Conservation (phyloP, 305 asterid species). For the Fraxinus paxiana region DNA sequence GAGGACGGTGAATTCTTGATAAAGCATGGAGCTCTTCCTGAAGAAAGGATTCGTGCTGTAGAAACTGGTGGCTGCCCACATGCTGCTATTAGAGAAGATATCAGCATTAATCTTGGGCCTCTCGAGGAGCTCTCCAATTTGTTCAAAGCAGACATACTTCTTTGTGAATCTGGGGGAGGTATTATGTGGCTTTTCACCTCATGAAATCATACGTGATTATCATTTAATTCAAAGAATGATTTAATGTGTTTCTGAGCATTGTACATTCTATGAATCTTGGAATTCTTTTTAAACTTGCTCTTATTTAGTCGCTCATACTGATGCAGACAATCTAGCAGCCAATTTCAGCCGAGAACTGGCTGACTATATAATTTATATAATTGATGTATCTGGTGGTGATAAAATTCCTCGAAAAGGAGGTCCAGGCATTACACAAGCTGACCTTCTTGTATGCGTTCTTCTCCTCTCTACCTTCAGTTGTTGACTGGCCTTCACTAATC, state of each 20-base stretch:
- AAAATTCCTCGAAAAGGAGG: conserved; percentile 99
- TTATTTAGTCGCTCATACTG: conserved; percentile 5
- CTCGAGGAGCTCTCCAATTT: conserved; percentile 91
- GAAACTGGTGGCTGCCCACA: conserved; percentile 99
- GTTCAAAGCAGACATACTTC: conserved; percentile 81
- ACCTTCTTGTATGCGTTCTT: conserved; percentile 66
- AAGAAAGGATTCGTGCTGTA: conserved; percentile 90
- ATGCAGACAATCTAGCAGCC: conserved; percentile 86
- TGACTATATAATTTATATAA: conserved; percentile 81
- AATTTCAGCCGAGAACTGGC: conserved; percentile 97
- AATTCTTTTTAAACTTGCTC: background rate
- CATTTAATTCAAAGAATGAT: background rate
- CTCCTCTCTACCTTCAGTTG: background rate
- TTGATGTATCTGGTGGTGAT: conserved; percentile 90
- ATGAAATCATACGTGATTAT: background rate
- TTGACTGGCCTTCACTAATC: background rate
- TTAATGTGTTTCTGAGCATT: background rate
- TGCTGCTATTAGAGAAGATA: conserved; percentile 94
- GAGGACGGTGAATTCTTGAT: conserved; percentile 94
- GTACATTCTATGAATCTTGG: background rate
- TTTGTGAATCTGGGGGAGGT: conserved; percentile 99
- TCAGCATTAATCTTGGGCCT: conserved; percentile 90
- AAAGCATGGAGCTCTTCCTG: conserved; percentile 92
- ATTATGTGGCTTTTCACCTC: conserved; percentile 3
- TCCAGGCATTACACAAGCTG: conserved; percentile 97